Conservation (phyloP, 495 filamentous ascomycete genomes). For the Oleoguttula mirabilis region DNA sequence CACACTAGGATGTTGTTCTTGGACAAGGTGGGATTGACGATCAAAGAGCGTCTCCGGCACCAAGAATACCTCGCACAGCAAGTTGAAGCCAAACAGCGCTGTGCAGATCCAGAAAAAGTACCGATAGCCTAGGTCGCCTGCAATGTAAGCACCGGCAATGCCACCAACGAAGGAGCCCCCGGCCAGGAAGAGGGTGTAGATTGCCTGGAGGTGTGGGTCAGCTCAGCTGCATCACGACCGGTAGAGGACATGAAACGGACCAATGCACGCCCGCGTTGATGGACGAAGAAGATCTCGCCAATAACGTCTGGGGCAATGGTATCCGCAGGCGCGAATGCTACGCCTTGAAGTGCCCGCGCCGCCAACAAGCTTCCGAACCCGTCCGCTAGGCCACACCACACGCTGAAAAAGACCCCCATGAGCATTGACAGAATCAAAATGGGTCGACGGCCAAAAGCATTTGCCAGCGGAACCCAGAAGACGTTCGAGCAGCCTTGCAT, state of each 20-base stretch:
- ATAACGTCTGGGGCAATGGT: slow-evolving; percentile 24
- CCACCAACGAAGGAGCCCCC: slow-evolving; percentile 18
- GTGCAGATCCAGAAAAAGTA: slow-evolving; percentile 25
- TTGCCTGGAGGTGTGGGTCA: slow-evolving; percentile 17
- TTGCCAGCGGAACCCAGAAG: slow-evolving; percentile 25
- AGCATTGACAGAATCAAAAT: slow-evolving; percentile 20
- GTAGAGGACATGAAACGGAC: slow-evolving; percentile 3
- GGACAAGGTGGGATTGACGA: slow-evolving; percentile 5
- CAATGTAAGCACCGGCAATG: slow-evolving; percentile 23
- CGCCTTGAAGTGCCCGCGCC: slow-evolving; percentile 22
- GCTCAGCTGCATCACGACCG: not conserved
- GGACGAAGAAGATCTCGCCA: slow-evolving; percentile 26
- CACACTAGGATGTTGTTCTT: slow-evolving; percentile 5
- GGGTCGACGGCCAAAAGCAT: slow-evolving; percentile 23
- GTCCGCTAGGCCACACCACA: slow-evolving; percentile 24
- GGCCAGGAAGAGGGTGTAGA: slow-evolving; percentile 24
- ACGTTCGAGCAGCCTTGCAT: slow-evolving; percentile 23
- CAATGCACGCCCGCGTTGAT: slow-evolving; percentile 24
- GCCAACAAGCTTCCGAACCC: slow-evolving; percentile 22
- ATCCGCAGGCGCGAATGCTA: slow-evolving; percentile 21
- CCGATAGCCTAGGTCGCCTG: slow-evolving; percentile 10
- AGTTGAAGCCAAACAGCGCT: slow-evolving; percentile 22
- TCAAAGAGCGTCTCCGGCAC: slow-evolving; percentile 24
- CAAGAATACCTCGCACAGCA: slow-evolving; percentile 19
- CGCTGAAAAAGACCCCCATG: slow-evolving; percentile 14